A percentile compares a stretch with the other conserved stretches of the same genome.
Evolutionary conservation across 2,329 filamentous ascomycete genomes (phyloP).

Genomic region (Neoscytalidium dimidiatum): DNA sequence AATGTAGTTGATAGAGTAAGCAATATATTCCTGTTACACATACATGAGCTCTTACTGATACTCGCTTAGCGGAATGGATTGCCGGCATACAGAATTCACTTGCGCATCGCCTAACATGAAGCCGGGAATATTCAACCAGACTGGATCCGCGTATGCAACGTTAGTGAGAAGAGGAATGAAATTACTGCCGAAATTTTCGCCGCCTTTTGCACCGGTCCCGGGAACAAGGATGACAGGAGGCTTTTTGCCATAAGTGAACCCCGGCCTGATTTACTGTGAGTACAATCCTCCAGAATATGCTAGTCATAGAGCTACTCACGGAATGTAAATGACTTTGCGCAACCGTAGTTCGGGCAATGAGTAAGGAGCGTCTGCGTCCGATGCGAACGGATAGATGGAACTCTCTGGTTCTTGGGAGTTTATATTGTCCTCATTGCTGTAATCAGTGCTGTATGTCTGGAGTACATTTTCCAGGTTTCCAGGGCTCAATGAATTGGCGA

Average conservation of each 20-base stretch:
- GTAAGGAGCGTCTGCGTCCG: slow-evolving; percentile 52
- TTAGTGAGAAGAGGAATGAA: slow-evolving; percentile 52
- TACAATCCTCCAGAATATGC: slow-evolving; percentile 36
- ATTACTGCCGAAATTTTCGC: slow-evolving; percentile 48
- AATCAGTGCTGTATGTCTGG: background rate
- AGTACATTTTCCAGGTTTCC: background rate
- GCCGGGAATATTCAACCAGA: slow-evolving; percentile 59
- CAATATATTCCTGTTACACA: slow-evolving; percentile 49
- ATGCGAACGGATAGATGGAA: slow-evolving; percentile 32
- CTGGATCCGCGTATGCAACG: slow-evolving; percentile 49
- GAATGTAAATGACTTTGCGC: slow-evolving; percentile 55
- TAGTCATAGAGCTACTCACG: slow-evolving; percentile 51
- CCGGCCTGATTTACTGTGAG: slow-evolving; percentile 28
- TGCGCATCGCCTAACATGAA: slow-evolving; percentile 53
- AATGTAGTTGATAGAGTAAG: slow-evolving; percentile 62
- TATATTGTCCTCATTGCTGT: background rate
- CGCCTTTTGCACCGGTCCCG: slow-evolving; percentile 54
- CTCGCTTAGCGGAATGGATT: background rate
- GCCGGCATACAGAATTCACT: slow-evolving; percentile 40
- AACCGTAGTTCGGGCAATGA: slow-evolving; percentile 48
- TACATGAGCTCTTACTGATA: background rate
- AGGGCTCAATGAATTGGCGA: background rate
- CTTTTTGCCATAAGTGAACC: slow-evolving; percentile 50
- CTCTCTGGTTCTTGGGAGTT: background rate
- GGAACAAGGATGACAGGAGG: slow-evolving; percentile 56